Conservation (phyloP, 2,329 filamentous ascomycete genomes). For the Nothopassalora personata region DNA sequence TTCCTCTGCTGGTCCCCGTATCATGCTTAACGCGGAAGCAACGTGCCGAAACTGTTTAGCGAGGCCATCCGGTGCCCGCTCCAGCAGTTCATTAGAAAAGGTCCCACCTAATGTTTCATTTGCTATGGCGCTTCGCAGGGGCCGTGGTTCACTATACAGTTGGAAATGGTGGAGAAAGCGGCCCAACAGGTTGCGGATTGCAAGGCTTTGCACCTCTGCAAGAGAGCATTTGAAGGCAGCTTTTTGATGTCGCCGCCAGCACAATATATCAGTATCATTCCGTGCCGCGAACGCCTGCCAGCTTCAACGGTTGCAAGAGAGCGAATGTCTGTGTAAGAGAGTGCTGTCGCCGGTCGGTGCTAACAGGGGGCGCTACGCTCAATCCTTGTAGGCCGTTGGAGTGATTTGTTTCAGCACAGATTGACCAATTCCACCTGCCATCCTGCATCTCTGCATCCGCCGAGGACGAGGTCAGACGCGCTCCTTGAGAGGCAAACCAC, state of each 20-base stretch:
- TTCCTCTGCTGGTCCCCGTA: not conserved
- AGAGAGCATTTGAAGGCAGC: not conserved
- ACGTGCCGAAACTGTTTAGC: conserved; percentile 1
- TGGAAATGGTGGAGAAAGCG: not conserved
- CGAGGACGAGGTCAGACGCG: not conserved
- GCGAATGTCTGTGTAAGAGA: not conserved
- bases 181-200: not conserved
- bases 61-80: not conserved
- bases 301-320: not conserved
- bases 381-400: not conserved
- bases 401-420: not conserved
- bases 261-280: not conserved
- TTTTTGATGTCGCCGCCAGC: not conserved
- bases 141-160: not conserved
- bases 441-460: not conserved
- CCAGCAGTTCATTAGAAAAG: not conserved
- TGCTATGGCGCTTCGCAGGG: not conserved
- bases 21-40: conserved; percentile 1
- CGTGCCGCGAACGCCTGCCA: not conserved
- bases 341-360: not conserved
- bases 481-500: not conserved
- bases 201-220: not conserved
- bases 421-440: not conserved
- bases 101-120: not conserved
- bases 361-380: not conserved